A percentile compares a stretch with the other conserved stretches of the same genome.
Evolutionary conservation across 768 basidiomycete genomes (phyloP).

Genomic region (Thelephora ganbajun): DNA sequence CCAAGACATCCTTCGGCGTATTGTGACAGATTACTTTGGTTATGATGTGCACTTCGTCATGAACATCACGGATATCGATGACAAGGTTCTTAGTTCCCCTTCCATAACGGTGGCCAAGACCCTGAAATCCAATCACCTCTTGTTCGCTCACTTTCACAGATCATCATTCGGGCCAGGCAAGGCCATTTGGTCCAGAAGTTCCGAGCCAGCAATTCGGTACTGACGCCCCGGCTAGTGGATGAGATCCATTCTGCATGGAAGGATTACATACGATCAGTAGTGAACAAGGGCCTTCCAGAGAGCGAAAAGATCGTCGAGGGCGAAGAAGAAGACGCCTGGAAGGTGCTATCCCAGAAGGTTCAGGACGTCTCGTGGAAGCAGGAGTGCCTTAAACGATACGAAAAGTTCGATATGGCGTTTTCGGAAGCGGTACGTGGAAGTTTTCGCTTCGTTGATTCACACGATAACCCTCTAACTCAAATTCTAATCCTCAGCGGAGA

Average conservation of each 20-base stretch:
- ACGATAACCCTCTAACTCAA: background rate
- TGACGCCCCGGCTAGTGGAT: slow-evolving; percentile 45
- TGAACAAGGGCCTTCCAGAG: slow-evolving; percentile 49
- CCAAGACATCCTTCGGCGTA: slow-evolving; percentile 81
- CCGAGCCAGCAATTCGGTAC: slow-evolving; percentile 31
- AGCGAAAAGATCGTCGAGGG: slow-evolving; percentile 32
- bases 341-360: slow-evolving; percentile 29
- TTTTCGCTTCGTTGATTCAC: slow-evolving; percentile 3
- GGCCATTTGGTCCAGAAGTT: slow-evolving; percentile 57
- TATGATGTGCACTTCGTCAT: slow-evolving; percentile 98
- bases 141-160: slow-evolving; percentile 33
- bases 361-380: slow-evolving; percentile 43
- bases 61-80: slow-evolving; percentile 99
- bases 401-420: slow-evolving; percentile 89
- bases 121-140: slow-evolving; percentile 1
- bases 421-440: slow-evolving; percentile 48
- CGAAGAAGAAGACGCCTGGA: slow-evolving; percentile 40
- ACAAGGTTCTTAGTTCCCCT: slow-evolving; percentile 52
- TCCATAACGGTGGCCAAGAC: background rate
- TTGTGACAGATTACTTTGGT: slow-evolving; percentile 90
- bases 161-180: slow-evolving; percentile 83
- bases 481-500: slow-evolving; percentile 23
- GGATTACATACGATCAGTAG: slow-evolving; percentile 43
- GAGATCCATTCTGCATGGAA: slow-evolving; percentile 52
- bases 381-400: slow-evolving; percentile 63